These are phyloP conservation scores for Fraxinus excelsior DNA, from an alignment of 257 asterid genomes.

Conservation along the genomic window DNA sequence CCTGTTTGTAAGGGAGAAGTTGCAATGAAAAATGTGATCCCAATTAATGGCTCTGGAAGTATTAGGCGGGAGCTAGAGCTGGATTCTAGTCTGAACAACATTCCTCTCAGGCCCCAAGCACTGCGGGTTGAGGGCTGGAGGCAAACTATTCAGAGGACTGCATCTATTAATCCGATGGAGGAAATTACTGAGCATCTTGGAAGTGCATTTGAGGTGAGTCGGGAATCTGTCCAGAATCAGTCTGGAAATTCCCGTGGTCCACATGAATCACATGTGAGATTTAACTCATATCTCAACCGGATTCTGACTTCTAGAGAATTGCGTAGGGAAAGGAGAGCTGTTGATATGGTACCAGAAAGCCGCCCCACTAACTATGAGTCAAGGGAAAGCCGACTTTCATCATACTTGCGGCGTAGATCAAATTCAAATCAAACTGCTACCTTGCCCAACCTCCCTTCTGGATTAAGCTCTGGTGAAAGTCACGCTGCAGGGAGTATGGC, in stretches of 20 bases:
- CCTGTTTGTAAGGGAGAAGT: conserved; percentile 99
- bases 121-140: conserved; percentile 79
- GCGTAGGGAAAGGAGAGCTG: conserved; percentile 62
- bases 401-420: conserved; percentile 61
- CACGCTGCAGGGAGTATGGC: conserved; percentile 57
- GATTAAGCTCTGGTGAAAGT: conserved; percentile 53
- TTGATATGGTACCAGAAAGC: conserved; percentile 56
- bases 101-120: conserved; percentile 74
- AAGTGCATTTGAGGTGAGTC: conserved; percentile 47
- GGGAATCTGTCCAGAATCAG: conserved; percentile 51
- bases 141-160: conserved; percentile 68
- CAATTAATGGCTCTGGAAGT: conserved; percentile 78
- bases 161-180: conserved; percentile 71
- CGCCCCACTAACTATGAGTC: conserved; percentile 42
- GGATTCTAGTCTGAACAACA: conserved; percentile 56
- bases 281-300: conserved; percentile 59
- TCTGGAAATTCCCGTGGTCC: conserved; percentile 36
- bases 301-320: conserved; percentile 74
- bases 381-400: conserved; percentile 54
- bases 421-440: conserved; percentile 64
- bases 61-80: conserved; percentile 37
- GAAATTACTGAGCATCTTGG: conserved; percentile 85
- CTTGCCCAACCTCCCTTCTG: conserved; percentile 45
- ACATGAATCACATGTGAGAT: conserved; percentile 70
- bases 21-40: conserved; percentile 66